Evolutionary conservation across 2,329 filamentous ascomycete genomes (phyloP).

Genomic region (Parafenestella ontariensis): DNA sequence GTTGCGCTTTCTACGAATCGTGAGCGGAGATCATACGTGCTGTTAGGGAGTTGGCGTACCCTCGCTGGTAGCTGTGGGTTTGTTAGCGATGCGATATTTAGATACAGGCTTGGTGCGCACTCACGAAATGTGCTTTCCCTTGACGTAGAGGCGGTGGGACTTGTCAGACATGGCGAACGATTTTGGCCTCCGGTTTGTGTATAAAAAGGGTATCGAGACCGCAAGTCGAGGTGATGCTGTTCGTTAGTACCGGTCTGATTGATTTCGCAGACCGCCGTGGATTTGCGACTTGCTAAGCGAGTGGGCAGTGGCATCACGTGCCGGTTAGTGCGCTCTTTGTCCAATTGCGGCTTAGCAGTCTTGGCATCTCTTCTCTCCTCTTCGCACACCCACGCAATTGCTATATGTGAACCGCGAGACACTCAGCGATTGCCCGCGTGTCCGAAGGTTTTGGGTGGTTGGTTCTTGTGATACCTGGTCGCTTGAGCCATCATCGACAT

Average conservation of each 20-base stretch:
- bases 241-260: slow-evolving; percentile 36
- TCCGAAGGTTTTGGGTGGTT: no score
- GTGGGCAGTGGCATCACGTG: slow-evolving; percentile 1
- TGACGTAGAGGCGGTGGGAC: slow-evolving; percentile 51
- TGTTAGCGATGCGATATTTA: slow-evolving; percentile 53
- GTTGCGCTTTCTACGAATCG: slow-evolving; percentile 72
- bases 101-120: slow-evolving; percentile 63
- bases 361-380: no score
- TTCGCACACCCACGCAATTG: background rate
- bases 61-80: slow-evolving; percentile 74
- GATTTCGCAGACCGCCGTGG: background rate
- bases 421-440: no score
- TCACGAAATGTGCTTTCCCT: slow-evolving; percentile 93
- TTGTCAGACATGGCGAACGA: slow-evolving; percentile 48
- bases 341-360: background rate
- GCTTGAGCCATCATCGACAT: no score
- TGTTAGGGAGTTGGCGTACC: slow-evolving; percentile 44
- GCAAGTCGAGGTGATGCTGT: slow-evolving; percentile 40
- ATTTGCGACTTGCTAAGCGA: background rate
- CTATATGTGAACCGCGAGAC: no score
- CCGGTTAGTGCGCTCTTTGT: background rate
- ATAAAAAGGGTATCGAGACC: slow-evolving; percentile 34
- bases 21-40: slow-evolving; percentile 21
- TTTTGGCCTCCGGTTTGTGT: slow-evolving; percentile 37
- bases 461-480: no score